Evolutionary conservation across 257 asterid species (phyloP).

Genomic region (Linaria vulgaris): DNA sequence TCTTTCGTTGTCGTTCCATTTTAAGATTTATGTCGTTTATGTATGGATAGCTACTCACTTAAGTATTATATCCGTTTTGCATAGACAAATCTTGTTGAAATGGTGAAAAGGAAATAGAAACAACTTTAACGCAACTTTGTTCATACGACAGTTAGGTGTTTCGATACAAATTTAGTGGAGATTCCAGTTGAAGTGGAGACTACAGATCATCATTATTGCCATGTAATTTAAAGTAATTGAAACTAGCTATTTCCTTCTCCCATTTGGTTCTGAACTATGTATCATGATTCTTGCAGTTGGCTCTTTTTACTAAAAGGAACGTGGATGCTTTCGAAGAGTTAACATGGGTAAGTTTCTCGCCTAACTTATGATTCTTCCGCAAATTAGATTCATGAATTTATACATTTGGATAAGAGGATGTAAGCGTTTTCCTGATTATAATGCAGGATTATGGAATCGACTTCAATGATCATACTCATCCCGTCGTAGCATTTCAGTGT

Average conservation of each 20-base stretch:
- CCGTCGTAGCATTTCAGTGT: constrained; percentile 47
- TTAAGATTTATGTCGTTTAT: background rate
- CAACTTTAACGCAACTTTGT: background rate
- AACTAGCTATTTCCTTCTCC: background rate
- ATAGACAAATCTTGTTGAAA: too few relatives aligned
- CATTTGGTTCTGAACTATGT: background rate
- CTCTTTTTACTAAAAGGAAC: constrained; percentile 58
- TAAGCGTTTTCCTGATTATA: constrained; percentile 17
- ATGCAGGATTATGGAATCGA: constrained; percentile 63
- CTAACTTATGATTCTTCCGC: background rate
- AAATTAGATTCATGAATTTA: background rate
- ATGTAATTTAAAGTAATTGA: constrained; percentile 34
- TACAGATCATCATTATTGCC: constrained; percentile 66
- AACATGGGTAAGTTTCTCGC: constrained; percentile 51
- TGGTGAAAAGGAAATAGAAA: too few relatives aligned
- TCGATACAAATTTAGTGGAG: constrained; percentile 57
- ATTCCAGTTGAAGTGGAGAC: constrained; percentile 72
- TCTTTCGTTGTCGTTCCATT: background rate
- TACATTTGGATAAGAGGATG: background rate
- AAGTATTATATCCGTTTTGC: too few relatives aligned
- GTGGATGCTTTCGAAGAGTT: constrained; percentile 61
- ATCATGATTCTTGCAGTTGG: constrained; percentile 43
- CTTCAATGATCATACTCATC: constrained; percentile 36
- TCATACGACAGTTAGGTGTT: constrained; percentile 43
- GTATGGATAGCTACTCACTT: background rate